Evolutionary conservation across 257 asterid species (phyloP), one percentile per base, ranked within the genome.

Genomic region (Lycium barbarum): DNA sequence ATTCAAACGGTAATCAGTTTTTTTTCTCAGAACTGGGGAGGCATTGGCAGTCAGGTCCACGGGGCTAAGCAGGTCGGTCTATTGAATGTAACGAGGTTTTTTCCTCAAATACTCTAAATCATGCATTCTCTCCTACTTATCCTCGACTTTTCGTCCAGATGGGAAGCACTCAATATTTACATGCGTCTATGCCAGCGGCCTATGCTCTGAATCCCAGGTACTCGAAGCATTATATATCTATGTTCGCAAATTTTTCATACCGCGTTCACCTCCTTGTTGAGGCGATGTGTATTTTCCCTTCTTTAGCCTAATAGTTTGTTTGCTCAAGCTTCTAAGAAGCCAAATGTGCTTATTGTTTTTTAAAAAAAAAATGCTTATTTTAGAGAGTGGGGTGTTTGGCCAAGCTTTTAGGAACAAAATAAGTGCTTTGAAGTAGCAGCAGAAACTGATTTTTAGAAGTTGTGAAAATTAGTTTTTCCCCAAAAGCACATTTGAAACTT

Each of bases 41-140:
- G 82, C 70, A 73, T 80, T 40, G 36, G 57, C 66, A 17, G 4
- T 84, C 87, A 65, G 84, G 54, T 72, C 36, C 83, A 63, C 18
- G 85, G 83, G 72, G 12, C 73, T 81, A 83, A 65, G 83, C 90
- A 86, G 90, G 90, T 88, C 33, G 18, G 55, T 14, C 82, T 67
- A 59, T 43, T 26, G 17, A 18, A 76, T 12, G 2, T 0, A 72
- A 66, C 22, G 6, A 84, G 20, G 12, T 6, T 65, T 18, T 66
- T 26, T 43, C 33, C 33, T 17, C 1, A 11, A 73, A 47, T 7
- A 0, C 35, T 18, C 35, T 18, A 3, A 36, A 53, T 40, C 67
- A 40, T 66, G 38, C 35, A 12, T 33, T 35, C 38, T 55, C 85
- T 47, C 87, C 51, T 35, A 74, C 47, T 63, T 51, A 8, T 67